Conservation (phyloP, 2,329 filamentous ascomycete species). For the Tympanopsis confertula region DNA sequence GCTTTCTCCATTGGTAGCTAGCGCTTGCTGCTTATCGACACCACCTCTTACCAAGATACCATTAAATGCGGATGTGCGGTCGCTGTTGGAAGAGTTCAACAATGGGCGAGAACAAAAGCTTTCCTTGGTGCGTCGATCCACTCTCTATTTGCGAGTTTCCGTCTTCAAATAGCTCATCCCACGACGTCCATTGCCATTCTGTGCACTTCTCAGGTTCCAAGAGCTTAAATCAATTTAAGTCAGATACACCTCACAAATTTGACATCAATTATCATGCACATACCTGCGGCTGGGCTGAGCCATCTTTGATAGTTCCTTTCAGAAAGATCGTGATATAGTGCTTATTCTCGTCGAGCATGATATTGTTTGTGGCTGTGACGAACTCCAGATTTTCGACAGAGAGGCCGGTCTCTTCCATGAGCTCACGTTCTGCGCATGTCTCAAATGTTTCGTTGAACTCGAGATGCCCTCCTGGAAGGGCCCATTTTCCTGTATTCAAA, state of each 20-base stretch:
- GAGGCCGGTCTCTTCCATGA: constrained; percentile 60
- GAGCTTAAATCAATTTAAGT: constrained; percentile 14
- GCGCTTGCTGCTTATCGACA: too few relatives aligned
- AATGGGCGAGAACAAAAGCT: too few relatives aligned
- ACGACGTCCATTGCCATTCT: constrained; percentile 34
- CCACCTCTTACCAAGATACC: too few relatives aligned
- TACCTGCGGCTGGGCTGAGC: constrained; percentile 39
- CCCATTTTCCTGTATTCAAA: constrained; percentile 37
- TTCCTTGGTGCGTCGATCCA: too few relatives aligned
- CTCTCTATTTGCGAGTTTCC: too few relatives aligned
- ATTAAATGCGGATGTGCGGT: too few relatives aligned
- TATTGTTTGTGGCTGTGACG: constrained; percentile 53
- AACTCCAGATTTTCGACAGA: constrained; percentile 37
- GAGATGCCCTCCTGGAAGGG: constrained; percentile 65
- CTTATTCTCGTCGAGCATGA: constrained; percentile 46
- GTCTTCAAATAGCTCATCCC: constrained; percentile 33
- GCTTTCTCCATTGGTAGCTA: too few relatives aligned
- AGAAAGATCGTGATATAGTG: constrained; percentile 71
- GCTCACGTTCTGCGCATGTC: constrained; percentile 54
- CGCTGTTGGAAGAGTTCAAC: too few relatives aligned
- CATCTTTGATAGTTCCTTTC: constrained; percentile 33
- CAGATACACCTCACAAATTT: not conserved
- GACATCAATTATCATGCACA: constrained; percentile 18
- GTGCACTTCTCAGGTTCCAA: constrained; percentile 38
- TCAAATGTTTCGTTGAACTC: constrained; percentile 55